Base-by-base conservation (phyloP, 2,329 filamentous ascomycete genomes). In the Coniochaeta hoffmannii region DNA sequence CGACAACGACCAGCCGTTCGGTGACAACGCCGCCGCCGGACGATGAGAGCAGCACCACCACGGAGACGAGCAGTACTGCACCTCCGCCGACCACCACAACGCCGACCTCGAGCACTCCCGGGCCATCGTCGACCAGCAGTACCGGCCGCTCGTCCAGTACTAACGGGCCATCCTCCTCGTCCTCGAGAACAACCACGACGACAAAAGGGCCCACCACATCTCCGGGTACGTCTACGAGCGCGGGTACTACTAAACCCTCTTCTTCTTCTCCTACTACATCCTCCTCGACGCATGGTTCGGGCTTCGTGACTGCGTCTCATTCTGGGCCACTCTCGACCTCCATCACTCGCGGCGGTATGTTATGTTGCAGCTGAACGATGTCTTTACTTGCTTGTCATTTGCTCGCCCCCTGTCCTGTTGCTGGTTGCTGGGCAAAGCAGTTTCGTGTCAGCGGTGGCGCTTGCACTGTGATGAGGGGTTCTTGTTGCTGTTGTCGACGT, bases 221-320 rank as follows among this genome's bases (percentile, higher is more conserved):
- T 56, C 56, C 63, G 64, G 68, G 63, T 68, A 66, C 62, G 66
- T 72, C 63, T 31, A 56, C 62, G 28, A 62, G 50, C 55, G 51
- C 59, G 55, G 46, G 24, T 38, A 26, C 57, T 50, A 59, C 59
- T 57, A 57, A 58, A 28, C 53, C 60, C 55, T 56, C 61, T 55
- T 58, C 59, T 50, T 59, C 57, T 44, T 59, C 64, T 15, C 32
- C 55, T 17, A 10, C 70, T 55, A 32, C 58, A 22, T 52, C 60
- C 24, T 51, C 61, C 30, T 32, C 28, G 50, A 46, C 41, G 24
- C 41, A 28, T 26, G 12, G 22, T 46, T 46, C 41, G 26, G 12
- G 24, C 31, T 28, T 24, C 31, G 35, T 17, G 15, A 54, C 54
- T 11, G 53, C 56, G 31, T 55, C 56, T 35, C 30, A 22, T 30